A percentile compares a stretch with the other conserved stretches of the same genome.
Conservation (phyloP, 2,329 filamentous ascomycete genomes). For the Colletotrichum sojae region DNA sequence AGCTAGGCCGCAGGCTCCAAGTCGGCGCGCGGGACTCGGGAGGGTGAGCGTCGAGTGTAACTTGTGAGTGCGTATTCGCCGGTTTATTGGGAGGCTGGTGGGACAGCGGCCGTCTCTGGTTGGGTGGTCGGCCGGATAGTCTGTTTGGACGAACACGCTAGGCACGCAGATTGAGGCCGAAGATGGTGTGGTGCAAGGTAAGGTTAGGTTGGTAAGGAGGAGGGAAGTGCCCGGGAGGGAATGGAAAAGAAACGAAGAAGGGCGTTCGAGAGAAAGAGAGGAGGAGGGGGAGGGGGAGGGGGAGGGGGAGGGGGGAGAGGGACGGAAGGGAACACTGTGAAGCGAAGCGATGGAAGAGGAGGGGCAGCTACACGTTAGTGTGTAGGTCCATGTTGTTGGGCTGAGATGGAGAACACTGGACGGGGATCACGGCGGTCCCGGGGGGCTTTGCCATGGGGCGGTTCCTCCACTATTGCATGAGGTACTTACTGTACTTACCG, state of each 20-base stretch:
- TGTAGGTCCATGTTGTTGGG: conserved; percentile 18
- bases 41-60: background rate
- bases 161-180: background rate
- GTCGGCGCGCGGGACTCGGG: background rate
- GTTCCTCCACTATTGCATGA: background rate
- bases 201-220: conserved; percentile 7
- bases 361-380: conserved; percentile 14
- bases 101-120: conserved; percentile 18
- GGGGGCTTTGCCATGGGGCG: background rate
- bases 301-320: conserved; percentile 8
- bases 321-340: conserved; percentile 17
- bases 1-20: background rate
- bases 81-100: conserved; percentile 35
- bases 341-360: conserved; percentile 21
- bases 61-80: conserved; percentile 8
- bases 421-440: background rate
- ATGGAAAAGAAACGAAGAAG: conserved; percentile 30
- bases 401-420: conserved; percentile 20
- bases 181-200: no score
- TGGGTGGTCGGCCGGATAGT: conserved; percentile 1
- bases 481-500: no score
- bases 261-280: conserved; percentile 17
- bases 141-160: conserved; percentile 15
- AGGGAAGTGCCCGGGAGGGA: conserved; percentile 28
- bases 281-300: conserved; percentile 3